A percentile compares a stretch with the other conserved stretches of the same genome.
phyloP scores from a whole-genome alignment of 768 basidiomycete species.

The Tubosaeta sp. region DNA sequence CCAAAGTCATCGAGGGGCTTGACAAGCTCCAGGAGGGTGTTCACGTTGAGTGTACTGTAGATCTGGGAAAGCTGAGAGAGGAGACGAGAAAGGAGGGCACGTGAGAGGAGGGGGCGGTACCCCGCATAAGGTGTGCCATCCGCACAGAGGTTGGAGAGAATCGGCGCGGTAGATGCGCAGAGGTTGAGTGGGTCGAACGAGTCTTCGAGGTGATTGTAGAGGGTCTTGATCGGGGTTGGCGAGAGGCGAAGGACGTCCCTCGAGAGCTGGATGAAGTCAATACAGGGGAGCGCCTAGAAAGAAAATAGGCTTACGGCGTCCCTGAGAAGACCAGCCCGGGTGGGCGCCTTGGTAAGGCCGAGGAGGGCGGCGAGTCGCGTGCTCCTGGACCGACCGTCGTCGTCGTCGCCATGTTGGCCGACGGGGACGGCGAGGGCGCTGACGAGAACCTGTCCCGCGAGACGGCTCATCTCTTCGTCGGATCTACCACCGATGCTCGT shows the following conservation, averaged over 20 bases:
- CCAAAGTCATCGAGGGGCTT: constrained; percentile 61
- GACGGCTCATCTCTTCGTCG: constrained; percentile 71
- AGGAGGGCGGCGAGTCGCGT: constrained; percentile 81
- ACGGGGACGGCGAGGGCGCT: constrained; percentile 93
- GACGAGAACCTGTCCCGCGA: constrained; percentile 89
- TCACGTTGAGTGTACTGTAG: constrained; percentile 82
- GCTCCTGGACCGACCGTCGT: constrained; percentile 59
- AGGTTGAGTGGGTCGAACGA: constrained; percentile 91
- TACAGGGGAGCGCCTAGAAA: background rate
- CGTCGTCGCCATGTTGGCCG: constrained; percentile 50
- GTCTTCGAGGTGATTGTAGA: constrained; percentile 88
- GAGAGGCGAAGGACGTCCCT: constrained; percentile 81
- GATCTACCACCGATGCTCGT: constrained; percentile 68
- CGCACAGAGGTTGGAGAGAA: constrained; percentile 59
- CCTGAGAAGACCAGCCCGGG: constrained; percentile 76
- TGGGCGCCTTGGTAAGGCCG: constrained; percentile 79
- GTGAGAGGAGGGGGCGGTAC: constrained; percentile 86
- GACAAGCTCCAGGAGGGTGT: constrained; percentile 72
- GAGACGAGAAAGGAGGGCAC: constrained; percentile 86
- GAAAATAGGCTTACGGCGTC: constrained; percentile 65
- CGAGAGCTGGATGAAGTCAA: constrained; percentile 52
- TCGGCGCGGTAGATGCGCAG: constrained; percentile 71
- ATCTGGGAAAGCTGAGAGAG: constrained; percentile 90
- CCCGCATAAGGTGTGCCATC: constrained; percentile 53
- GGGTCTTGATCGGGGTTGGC: constrained; percentile 63